Conservation (phyloP, 108 stramenopile species). For the Nitzschia putrida region DNA sequence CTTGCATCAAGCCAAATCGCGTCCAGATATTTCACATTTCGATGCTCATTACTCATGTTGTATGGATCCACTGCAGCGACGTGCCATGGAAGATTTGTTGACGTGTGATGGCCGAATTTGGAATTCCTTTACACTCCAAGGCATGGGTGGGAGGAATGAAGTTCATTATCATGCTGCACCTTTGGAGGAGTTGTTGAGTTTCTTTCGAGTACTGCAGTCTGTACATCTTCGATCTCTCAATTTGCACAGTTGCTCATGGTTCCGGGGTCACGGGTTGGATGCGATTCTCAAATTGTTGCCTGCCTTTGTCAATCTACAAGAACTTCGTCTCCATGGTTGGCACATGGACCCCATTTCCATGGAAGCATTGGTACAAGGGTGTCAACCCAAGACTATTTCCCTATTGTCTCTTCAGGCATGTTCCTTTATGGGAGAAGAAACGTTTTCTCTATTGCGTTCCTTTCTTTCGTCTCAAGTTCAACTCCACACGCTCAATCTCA, state of each 20-base stretch:
- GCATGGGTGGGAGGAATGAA: constrained; percentile 20
- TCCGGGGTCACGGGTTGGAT: constrained; percentile 32
- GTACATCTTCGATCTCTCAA: constrained; percentile 10
- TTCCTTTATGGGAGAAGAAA: constrained; percentile 22
- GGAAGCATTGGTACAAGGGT: not conserved
- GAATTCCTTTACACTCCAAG: constrained; percentile 32
- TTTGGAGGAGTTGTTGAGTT: constrained; percentile 3
- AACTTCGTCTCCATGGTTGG: constrained; percentile 31
- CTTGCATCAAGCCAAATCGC: constrained; percentile 8
- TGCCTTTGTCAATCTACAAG: constrained; percentile 4
- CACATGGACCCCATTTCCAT: constrained; percentile 32
- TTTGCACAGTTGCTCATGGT: constrained; percentile 15
- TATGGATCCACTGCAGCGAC: not conserved
- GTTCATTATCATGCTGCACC: constrained; percentile 18
- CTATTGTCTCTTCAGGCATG: constrained; percentile 26
- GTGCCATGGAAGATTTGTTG: constrained; percentile 8
- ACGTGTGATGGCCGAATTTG: constrained; percentile 15
- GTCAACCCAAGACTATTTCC: not conserved
- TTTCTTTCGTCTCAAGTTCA: not conserved
- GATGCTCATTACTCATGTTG: constrained; percentile 27
- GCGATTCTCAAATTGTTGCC: constrained; percentile 18
- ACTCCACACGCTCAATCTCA: constrained; percentile 24
- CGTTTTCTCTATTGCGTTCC: not conserved
- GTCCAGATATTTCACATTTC: constrained; percentile 14
- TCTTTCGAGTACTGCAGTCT: constrained; percentile 13